Base-by-base conservation (phyloP, 2,329 filamentous ascomycete species). In the Penicillium palitans region DNA sequence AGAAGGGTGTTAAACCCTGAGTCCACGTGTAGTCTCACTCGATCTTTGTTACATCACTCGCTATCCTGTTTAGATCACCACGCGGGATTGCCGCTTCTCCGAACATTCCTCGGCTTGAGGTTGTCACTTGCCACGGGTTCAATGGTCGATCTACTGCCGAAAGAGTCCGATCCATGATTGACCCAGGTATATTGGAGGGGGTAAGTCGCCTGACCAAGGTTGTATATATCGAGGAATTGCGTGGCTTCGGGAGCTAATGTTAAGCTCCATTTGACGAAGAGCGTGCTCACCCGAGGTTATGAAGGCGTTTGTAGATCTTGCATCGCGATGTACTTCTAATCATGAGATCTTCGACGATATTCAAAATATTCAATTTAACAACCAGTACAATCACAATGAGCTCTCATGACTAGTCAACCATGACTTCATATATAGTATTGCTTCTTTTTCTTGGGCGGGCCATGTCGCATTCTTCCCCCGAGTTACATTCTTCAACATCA, bases 401-500 rank as follows among this genome's bases (percentile, higher is more conserved):
- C 7, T 49, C 52, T 40, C 33, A 41, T 55, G 45, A 41, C 33
- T 13, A 21, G 44, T 6, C 21, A 48, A 19, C 45, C 24, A 21
- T 40, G 27, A 50, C 33, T 49, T 10, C n/a, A 50, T 25, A 15
- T 25, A 15, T 35, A n/a, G 27, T n/a, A 27, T 41, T 5, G 33
- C 19, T 15, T 13, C 19, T 19, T 13, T 13, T 48, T 17, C 39
- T 25, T 6, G 31, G 3, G 41, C 27, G 15, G 24, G 12, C 33
- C 5, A 31, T 41, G 44, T 49, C 42, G 21, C 52, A 55, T 49
- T 55, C 44, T 55, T 50, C 12, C 17, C 37, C 17, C 9, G 27
- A 39, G 52, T 40, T 42, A 21, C 52, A 55, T 55, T 42, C 46
- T 27, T 35, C n/a, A 13, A 8, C 19, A 55, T 40, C 52, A 50